Evolutionary conservation across 1,284 basidiomycete species (phyloP), one percentile per base, ranked within the genome.

Genomic region (Pseudozyma sp.): DNA sequence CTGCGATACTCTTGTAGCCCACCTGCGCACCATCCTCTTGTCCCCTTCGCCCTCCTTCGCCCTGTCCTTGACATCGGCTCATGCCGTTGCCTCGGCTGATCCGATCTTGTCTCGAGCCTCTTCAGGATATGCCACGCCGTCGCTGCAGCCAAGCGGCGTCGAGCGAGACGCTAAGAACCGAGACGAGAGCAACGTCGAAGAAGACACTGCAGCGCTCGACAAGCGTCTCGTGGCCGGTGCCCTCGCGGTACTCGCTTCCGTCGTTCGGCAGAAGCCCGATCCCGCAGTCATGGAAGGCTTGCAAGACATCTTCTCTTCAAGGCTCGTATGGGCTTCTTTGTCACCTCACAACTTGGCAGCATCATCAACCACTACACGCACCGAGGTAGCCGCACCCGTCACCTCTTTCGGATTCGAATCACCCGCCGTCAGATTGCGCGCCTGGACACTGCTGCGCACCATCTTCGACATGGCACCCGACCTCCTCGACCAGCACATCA

Each of bases 151-250:
- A 10, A 50, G 64, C 9, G 54, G 57, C 16, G 54, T 53, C 34
- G 75, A 77, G 45, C 67, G 65, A 31, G 79, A 83, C 48, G 82
- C 82, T 37, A 84, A 84, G 73, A 82, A 75, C 35, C 66, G 82
- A 31, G 81, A 83, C 67, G 81, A 82, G 24, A 64, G 63, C 29
- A 81, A 82, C 19, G 74, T 84, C 30, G 82, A 84, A 39, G 82
- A 84, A 50, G 80, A 79, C 39, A 68, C 61, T 4, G 68, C 76
- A 7, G 81, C 75, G 5, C 77, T 81, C 9, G 78, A 83, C 57
- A 75, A 75, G 29, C 70, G 82, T 19, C 73, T 84, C 29, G 81
- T 78, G 7, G 77, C 80, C 1, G 80, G 79, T 16, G 78, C 79
- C 9, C 61, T 82, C 2, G 79, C 80, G 0, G 71, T 68, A 11